Percentiles rank a stretch among this genome's conserved stretches.
Conservation (phyloP, 1,284 basidiomycete genomes). For the Austroboletus novae-zelandiae region DNA sequence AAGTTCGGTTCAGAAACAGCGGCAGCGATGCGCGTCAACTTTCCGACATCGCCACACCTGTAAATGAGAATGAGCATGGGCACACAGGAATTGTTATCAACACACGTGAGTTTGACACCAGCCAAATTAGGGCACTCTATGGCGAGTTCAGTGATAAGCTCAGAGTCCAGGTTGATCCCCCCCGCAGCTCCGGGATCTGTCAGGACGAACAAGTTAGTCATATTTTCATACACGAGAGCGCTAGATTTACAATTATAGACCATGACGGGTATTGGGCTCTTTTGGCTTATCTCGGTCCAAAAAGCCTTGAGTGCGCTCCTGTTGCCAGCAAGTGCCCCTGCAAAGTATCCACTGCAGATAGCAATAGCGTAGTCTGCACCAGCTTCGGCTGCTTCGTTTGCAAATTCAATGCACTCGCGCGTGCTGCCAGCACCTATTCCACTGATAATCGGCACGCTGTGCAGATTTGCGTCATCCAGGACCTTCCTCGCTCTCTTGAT, state of each 20-base stretch:
- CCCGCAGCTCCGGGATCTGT: slow-evolving; percentile 79
- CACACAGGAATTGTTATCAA: slow-evolving; percentile 14
- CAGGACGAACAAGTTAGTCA: slow-evolving; percentile 2
- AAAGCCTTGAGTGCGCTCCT: slow-evolving; percentile 73
- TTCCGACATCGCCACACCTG: slow-evolving; percentile 88
- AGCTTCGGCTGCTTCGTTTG: slow-evolving; percentile 70
- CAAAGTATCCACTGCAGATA: slow-evolving; percentile 84
- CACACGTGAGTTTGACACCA: slow-evolving; percentile 86
- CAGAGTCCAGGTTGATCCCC: slow-evolving; percentile 85
- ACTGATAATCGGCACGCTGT: slow-evolving; percentile 68
- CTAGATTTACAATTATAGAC: slow-evolving; percentile 82
- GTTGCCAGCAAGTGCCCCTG: slow-evolving; percentile 64
- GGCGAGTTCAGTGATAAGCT: slow-evolving; percentile 79
- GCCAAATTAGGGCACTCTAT: slow-evolving; percentile 67
- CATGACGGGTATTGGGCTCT: slow-evolving; percentile 83
- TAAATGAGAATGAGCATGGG: slow-evolving; percentile 2
- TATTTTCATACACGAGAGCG: neutral
- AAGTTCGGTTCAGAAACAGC: slow-evolving; percentile 63
- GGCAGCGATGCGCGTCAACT: slow-evolving; percentile 80
- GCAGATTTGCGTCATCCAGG: slow-evolving; percentile 65
- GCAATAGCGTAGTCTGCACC: slow-evolving; percentile 86
- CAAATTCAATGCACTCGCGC: slow-evolving; percentile 74
- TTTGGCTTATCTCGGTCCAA: slow-evolving; percentile 73
- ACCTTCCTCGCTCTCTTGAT: slow-evolving; percentile 71
- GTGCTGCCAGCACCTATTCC: slow-evolving; percentile 84